Evolutionary conservation across 2,329 filamentous ascomycete species (phyloP).

Genomic region (Pseudogymnoascus sp.): DNA sequence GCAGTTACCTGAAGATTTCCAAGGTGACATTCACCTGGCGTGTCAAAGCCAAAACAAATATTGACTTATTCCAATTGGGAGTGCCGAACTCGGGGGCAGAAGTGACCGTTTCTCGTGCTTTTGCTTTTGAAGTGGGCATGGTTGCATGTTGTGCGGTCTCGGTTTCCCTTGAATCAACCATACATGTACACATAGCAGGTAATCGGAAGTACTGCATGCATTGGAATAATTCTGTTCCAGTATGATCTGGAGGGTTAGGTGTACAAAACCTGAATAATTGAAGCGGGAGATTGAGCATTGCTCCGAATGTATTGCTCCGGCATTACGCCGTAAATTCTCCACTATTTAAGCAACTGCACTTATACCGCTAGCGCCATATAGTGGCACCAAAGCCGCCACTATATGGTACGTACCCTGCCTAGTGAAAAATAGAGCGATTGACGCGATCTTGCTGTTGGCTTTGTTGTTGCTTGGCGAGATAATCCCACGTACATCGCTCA

Average conservation of each 20-base stretch:
- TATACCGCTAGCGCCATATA: background rate
- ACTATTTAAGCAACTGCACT: background rate
- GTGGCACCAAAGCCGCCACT: too few relatives aligned
- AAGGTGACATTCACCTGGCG: constrained; percentile 34
- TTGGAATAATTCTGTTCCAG: background rate
- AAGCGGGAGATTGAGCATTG: background rate
- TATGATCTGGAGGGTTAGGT: background rate
- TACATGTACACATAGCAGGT: background rate
- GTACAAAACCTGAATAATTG: background rate
- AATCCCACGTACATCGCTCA: background rate
- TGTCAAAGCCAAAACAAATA: constrained; percentile 30
- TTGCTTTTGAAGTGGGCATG: constrained; percentile 24
- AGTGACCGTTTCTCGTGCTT: constrained; percentile 13
- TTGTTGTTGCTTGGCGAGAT: background rate
- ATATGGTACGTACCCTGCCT: background rate
- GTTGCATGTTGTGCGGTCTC: constrained; percentile 23
- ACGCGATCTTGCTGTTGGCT: background rate
- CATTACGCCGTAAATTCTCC: background rate
- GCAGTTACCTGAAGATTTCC: constrained; percentile 20
- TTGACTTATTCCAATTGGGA: constrained; percentile 24
- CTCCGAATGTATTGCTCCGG: background rate
- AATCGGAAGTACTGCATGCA: background rate
- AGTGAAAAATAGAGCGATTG: background rate
- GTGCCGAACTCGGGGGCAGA: background rate
- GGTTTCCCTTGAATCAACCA: constrained; percentile 16